These are phyloP conservation scores for Colletotrichum tofieldiae DNA, from an alignment of 2,329 filamentous ascomycete species.

Conservation along the genomic window DNA sequence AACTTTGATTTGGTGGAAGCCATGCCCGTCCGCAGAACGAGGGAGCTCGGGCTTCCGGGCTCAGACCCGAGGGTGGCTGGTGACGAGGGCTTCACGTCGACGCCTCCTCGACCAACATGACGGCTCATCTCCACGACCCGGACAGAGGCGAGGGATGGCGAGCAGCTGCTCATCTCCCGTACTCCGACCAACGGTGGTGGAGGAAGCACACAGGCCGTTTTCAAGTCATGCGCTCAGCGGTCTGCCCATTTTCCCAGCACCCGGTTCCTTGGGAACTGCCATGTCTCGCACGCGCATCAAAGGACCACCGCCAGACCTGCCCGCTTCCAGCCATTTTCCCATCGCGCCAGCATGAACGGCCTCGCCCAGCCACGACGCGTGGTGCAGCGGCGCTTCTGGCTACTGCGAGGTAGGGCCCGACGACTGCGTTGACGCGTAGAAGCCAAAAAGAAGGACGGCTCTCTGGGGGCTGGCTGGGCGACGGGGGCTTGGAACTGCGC, in stretches of 20 bases:
- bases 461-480: slow-evolving; percentile 29
- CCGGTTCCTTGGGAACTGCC: slow-evolving; percentile 24
- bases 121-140: slow-evolving; percentile 20
- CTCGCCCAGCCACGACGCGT: slow-evolving; percentile 33
- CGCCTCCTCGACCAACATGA: slow-evolving; percentile 9
- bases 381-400: slow-evolving; percentile 1
- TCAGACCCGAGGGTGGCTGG: slow-evolving; percentile 32
- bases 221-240: slow-evolving; percentile 1
- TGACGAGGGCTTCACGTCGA: slow-evolving; percentile 28
- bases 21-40: slow-evolving; percentile 17
- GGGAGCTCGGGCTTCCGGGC: slow-evolving; percentile 12
- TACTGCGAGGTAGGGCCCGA: not conserved
- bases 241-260: slow-evolving; percentile 9
- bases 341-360: not conserved
- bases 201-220: not conserved
- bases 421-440: slow-evolving; percentile 8
- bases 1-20: slow-evolving; percentile 18
- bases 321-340: slow-evolving; percentile 25
- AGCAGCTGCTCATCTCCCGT: slow-evolving; percentile 5
- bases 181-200: slow-evolving; percentile 7
- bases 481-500: slow-evolving; percentile 1
- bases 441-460: slow-evolving; percentile 10
- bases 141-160: not conserved
- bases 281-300: slow-evolving; percentile 14
- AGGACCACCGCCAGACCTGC: not conserved